These are phyloP conservation scores for Pleurotus pulmonarius DNA, from an alignment of 768 basidiomycete genomes.

Conservation along the genomic window DNA sequence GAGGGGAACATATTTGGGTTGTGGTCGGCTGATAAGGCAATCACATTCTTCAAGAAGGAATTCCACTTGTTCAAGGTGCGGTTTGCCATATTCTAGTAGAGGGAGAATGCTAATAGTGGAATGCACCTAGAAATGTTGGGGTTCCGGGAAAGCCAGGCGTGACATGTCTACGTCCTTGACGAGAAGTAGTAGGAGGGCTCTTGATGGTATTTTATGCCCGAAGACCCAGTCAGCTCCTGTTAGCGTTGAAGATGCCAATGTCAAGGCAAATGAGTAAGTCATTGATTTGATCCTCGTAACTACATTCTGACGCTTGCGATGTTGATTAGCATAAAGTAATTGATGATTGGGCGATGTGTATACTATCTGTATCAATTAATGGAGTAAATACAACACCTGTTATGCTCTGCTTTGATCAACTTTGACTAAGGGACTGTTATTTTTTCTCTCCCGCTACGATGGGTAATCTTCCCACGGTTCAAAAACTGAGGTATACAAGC, in stretches of 20 bases:
- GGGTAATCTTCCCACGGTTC: no score
- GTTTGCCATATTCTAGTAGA: background rate
- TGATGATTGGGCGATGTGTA: no score
- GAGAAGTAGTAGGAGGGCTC: background rate
- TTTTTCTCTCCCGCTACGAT: no score
- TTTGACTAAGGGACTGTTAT: no score
- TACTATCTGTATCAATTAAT: no score
- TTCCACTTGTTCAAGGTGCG: conserved; percentile 17
- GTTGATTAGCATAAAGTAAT: no score
- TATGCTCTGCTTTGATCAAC: no score
- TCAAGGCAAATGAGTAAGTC: conserved; percentile 3
- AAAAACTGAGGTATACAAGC: no score
- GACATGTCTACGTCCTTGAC: background rate
- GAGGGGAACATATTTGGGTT: conserved; percentile 16
- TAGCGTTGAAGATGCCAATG: background rate
- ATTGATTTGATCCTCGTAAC: background rate
- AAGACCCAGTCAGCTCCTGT: background rate
- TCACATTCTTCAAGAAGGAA: conserved; percentile 15
- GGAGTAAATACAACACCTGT: no score
- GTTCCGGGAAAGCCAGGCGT: background rate
- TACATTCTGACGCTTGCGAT: no score
- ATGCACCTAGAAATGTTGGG: conserved; percentile 3
- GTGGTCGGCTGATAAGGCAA: conserved; percentile 9
- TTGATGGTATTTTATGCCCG: background rate
- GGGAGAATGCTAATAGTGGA: no score